Percentiles rank a stretch among this genome's conserved stretches.
phyloP scores from a whole-genome alignment of 2,329 filamentous ascomycete genomes.

The Didymella sp. region DNA sequence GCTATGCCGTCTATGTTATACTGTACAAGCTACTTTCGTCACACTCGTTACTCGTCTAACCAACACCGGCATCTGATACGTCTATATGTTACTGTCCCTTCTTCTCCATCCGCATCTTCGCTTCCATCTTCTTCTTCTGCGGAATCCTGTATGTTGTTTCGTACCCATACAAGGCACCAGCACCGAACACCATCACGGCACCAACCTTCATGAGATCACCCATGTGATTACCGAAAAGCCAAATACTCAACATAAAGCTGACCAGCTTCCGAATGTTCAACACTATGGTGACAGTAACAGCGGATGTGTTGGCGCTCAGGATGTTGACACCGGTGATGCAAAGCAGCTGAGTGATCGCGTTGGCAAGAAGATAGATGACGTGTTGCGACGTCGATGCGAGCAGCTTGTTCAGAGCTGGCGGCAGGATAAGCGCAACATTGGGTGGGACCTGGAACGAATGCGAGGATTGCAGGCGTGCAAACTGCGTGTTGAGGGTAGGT shows the following conservation, averaged over 20 bases:
- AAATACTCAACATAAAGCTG: constrained; percentile 88
- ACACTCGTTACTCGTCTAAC: neutral
- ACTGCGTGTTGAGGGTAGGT: constrained; percentile 69
- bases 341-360: constrained; percentile 88
- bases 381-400: constrained; percentile 65
- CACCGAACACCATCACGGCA: constrained; percentile 84
- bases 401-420: constrained; percentile 35
- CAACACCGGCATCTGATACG: neutral
- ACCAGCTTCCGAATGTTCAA: constrained; percentile 94
- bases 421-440: constrained; percentile 40
- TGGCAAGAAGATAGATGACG: constrained; percentile 72
- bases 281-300: constrained; percentile 94
- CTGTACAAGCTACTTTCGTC: neutral
- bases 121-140: constrained; percentile 45
- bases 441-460: constrained; percentile 60
- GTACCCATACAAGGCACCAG: constrained; percentile 88
- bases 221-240: constrained; percentile 88
- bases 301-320: constrained; percentile 86
- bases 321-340: constrained; percentile 97
- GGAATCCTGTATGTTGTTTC: constrained; percentile 63
- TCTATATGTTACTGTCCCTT: constrained; percentile 33
- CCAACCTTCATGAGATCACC: constrained; percentile 79
- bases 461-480: constrained; percentile 68
- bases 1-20: neutral
- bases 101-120: constrained; percentile 30